phyloP scores from a whole-genome alignment of 495 filamentous ascomycete genomes.

The Neurospora sp. region DNA sequence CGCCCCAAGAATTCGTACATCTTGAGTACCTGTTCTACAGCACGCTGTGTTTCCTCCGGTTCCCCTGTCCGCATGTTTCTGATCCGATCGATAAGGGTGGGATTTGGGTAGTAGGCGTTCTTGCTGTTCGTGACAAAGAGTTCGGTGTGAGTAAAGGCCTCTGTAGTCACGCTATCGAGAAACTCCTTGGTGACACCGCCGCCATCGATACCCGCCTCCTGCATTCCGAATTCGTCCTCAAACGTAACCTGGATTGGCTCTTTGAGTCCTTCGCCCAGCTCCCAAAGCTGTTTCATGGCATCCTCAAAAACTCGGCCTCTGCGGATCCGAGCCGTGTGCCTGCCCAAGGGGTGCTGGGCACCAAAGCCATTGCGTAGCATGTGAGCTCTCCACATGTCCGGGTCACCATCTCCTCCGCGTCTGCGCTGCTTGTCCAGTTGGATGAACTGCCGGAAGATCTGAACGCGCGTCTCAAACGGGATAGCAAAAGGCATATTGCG shows the following conservation, averaged over 20 bases:
- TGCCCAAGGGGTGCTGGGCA: constrained; percentile 35
- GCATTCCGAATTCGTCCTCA: constrained; percentile 76
- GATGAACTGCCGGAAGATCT: constrained; percentile 92
- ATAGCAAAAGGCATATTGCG: constrained; percentile 97
- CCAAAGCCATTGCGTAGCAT: constrained; percentile 26
- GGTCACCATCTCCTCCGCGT: constrained; percentile 63
- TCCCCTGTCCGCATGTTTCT: neutral
- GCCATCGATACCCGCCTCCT: constrained; percentile 92
- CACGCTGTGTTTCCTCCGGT: constrained; percentile 42
- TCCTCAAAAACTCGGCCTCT: constrained; percentile 77
- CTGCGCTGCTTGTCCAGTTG: constrained; percentile 67
- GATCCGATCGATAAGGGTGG: constrained; percentile 63
- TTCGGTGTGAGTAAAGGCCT: constrained; percentile 58
- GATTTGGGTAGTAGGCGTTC: constrained; percentile 85
- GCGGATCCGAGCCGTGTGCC: constrained; percentile 72
- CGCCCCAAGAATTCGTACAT: constrained; percentile 89
- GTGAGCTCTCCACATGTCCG: constrained; percentile 58
- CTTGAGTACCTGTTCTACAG: constrained; percentile 28
- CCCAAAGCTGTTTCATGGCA: constrained; percentile 76
- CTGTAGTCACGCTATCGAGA: constrained; percentile 75
- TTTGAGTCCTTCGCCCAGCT: constrained; percentile 71
- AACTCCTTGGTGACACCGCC: constrained; percentile 98
- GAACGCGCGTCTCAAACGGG: constrained; percentile 81
- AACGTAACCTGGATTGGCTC: constrained; percentile 98
- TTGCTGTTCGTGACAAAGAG: constrained; percentile 78